Evolutionary conservation across 192 early-diverging fungal species (phyloP).

Genomic region (Dissophora globulifera): DNA sequence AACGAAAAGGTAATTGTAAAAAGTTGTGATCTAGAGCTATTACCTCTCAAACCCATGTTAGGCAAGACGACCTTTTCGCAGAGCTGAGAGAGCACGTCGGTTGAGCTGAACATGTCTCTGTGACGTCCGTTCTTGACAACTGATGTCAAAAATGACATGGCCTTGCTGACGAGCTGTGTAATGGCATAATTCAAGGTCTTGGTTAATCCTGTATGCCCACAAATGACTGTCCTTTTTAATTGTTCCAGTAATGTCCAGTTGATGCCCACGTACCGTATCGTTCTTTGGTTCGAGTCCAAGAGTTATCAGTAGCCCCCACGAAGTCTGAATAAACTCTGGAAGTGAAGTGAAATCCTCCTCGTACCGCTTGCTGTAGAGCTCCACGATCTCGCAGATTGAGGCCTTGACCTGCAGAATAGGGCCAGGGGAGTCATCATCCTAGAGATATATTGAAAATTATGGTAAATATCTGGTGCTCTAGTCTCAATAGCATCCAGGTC

Average conservation of each 20-base stretch:
- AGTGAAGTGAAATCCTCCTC: constrained; percentile 89
- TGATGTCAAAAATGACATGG: constrained; percentile 89
- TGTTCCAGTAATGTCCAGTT: too few relatives aligned
- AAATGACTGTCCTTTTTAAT: neutral
- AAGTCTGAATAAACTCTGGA: constrained; percentile 84
- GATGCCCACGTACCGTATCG: constrained; percentile 69
- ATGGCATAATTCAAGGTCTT: neutral
- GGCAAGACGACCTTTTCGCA: constrained; percentile 93
- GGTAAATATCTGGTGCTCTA: too few relatives aligned
- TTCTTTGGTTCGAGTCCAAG: constrained; percentile 78
- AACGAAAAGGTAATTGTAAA: neutral
- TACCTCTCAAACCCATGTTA: constrained; percentile 87
- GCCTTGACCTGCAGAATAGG: constrained; percentile 90
- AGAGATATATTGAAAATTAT: neutral
- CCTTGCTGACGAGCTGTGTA: constrained; percentile 81
- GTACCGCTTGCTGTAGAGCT: constrained; percentile 90
- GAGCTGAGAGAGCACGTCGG: constrained; percentile 79
- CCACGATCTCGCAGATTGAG: constrained; percentile 92
- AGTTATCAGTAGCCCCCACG: constrained; percentile 88
- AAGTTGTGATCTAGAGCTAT: neutral
- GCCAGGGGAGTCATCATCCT: constrained; percentile 89
- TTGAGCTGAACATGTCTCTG: constrained; percentile 75
- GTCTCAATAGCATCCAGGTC: neutral
- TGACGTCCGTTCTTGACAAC: constrained; percentile 83
- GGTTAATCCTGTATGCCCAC: neutral